These are phyloP conservation scores for Dendryphion nanum DNA, from an alignment of 2,329 filamentous ascomycete genomes.

Conservation along the genomic window DNA sequence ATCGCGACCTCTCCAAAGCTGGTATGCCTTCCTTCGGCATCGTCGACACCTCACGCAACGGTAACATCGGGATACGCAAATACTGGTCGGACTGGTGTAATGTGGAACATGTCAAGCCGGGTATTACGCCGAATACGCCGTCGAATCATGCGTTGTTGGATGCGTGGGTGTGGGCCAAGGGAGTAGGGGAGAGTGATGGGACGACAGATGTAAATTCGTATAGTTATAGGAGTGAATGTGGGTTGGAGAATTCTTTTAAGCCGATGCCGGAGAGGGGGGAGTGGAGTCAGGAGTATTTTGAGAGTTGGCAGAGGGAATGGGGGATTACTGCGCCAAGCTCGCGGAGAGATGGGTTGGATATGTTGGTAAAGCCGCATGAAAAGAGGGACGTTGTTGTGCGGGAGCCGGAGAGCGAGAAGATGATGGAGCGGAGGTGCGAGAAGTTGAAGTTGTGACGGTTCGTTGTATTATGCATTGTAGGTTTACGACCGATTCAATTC, in stretches of 20 bases:
- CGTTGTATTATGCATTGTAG: too few species aligned
- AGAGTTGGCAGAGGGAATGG: slow-evolving; percentile 1
- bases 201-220: slow-evolving; percentile 36
- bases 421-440: too few species aligned
- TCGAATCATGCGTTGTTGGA: slow-evolving; percentile 57
- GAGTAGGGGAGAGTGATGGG: slow-evolving; percentile 52
- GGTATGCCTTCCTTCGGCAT: slow-evolving; percentile 52
- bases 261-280: slow-evolving; percentile 65
- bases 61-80: slow-evolving; percentile 40
- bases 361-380: neutral
- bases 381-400: too few species aligned
- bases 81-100: slow-evolving; percentile 66
- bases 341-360: too few species aligned
- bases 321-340: too few species aligned
- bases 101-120: slow-evolving; percentile 59
- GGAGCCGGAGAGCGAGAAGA: too few species aligned
- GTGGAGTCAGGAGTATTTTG: slow-evolving; percentile 54
- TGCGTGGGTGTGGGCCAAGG: slow-evolving; percentile 67
- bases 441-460: too few species aligned
- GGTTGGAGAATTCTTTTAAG: slow-evolving; percentile 50
- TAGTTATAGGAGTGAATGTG: slow-evolving; percentile 54
- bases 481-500: too few species aligned
- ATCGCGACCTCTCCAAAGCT: slow-evolving; percentile 39
- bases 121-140: slow-evolving; percentile 54
- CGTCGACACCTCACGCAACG: slow-evolving; percentile 55